phyloP scores from a whole-genome alignment of 176 grass and related monocot genomes.

The Oryza brachyantha region DNA sequence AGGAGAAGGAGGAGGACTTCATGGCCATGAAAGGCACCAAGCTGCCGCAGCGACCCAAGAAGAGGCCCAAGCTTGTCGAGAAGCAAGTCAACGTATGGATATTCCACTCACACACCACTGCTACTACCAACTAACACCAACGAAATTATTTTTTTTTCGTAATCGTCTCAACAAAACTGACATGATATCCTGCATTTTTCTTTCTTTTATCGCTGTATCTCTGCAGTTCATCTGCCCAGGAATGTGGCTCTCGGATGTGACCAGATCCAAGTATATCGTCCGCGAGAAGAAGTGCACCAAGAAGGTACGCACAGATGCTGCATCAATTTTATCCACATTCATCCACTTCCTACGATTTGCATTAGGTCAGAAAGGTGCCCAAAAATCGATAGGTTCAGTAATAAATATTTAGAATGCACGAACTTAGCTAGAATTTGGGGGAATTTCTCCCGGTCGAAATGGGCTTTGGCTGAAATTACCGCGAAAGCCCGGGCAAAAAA shows the following conservation, averaged over 20 bases:
- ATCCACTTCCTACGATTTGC: not conserved
- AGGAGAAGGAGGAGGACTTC: constrained; percentile 87
- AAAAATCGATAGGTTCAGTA: not conserved
- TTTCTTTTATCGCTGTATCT: not conserved
- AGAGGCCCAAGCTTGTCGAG: constrained; percentile 63
- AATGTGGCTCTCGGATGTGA: constrained; percentile 72
- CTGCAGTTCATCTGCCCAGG: constrained; percentile 61
- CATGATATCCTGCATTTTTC: not conserved
- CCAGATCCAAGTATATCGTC: constrained; percentile 68
- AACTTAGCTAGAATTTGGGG: not conserved
- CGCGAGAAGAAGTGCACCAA: constrained; percentile 83
- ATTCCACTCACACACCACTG: no score
- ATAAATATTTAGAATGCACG: not conserved
- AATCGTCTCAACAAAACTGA: not conserved
- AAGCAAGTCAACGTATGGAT: constrained; percentile 50
- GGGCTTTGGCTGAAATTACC: not conserved
- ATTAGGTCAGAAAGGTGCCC: not conserved
- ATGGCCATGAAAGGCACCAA: constrained; percentile 73
- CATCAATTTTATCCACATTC: not conserved
- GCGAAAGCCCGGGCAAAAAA: not conserved
- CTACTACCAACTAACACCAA: not conserved
- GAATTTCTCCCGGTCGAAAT: no score
- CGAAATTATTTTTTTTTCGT: not conserved
- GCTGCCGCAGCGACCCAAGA: constrained; percentile 75
- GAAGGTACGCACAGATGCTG: constrained; percentile 61